Percentiles rank a stretch among this genome's conserved stretches.
phyloP scores from a whole-genome alignment of 495 filamentous ascomycete genomes.

The Ramalina intermedia region DNA sequence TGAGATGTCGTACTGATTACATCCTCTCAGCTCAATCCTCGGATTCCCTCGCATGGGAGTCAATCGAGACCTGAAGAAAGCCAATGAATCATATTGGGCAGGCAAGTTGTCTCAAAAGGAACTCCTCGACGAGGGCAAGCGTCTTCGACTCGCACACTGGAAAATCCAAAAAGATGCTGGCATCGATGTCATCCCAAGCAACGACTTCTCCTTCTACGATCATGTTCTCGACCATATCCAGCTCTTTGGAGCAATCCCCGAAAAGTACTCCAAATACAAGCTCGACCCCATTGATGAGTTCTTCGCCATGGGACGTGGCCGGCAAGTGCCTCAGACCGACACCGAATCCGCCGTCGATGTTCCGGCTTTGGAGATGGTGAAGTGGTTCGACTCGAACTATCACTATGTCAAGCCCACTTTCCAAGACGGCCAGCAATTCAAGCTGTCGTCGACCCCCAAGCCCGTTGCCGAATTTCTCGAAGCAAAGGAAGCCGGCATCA shows the following conservation, averaged over 20 bases:
- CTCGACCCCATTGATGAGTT: conserved; percentile 85
- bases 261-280: conserved; percentile 74
- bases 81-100: conserved; percentile 92
- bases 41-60: conserved; percentile 92
- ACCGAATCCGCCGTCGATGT: conserved; percentile 66
- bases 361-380: conserved; percentile 94
- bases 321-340: conserved; percentile 58
- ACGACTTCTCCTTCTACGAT: conserved; percentile 98
- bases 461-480: conserved; percentile 86
- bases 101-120: conserved; percentile 82
- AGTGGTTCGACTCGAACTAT: conserved; percentile 99
- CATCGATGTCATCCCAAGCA: conserved; percentile 93
- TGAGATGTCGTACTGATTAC: not conserved
- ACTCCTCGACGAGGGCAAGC: conserved; percentile 85
- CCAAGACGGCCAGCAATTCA: conserved; percentile 90
- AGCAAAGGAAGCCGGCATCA: conserved; percentile 90
- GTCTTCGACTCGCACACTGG: conserved; percentile 92
- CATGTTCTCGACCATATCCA: conserved; percentile 98
- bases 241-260: conserved; percentile 84
- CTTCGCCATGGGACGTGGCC: conserved; percentile 98
- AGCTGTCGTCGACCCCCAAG: conserved; percentile 75
- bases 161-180: conserved; percentile 97
- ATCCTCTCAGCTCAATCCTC: conserved; percentile 40
- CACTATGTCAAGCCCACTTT: conserved; percentile 99
- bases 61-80: conserved; percentile 99